Evolutionary conservation across 2,329 filamentous ascomycete genomes (phyloP), one percentile per base, ranked within the genome.

Genomic region (Xylaria sp.): DNA sequence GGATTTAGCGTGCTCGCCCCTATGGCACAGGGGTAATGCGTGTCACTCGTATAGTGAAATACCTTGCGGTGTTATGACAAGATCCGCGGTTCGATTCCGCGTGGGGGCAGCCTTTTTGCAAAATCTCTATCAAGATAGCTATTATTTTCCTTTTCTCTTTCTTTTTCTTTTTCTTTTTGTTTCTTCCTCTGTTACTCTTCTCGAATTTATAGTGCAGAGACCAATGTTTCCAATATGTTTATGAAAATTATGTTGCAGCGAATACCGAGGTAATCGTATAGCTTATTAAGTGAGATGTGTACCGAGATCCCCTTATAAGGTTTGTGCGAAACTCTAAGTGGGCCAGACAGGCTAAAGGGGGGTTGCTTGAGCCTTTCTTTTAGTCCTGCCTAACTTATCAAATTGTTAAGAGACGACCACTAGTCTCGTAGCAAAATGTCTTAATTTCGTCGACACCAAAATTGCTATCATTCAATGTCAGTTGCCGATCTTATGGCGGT

Each of bases 361-460:
- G 23, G 1, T 13, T 13, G n/a, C 3, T 47, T 29, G 21, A 3
- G 37, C 18, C 23, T 5, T 10, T 53, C 27, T 12, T 29, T n/a
- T 58, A 71, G 77, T 53, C n/a, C 1, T 48, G 21, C 18, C 4
- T 1, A 42, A 8, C 9, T 51, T 35, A 63, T 57, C 10, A 35
- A 2, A 5, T 79, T 79, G 48, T 12, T 10, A 72, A 64, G 68
- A 64, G 65, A 55, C 63, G 60, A 13, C 64, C 63, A 51, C 73
- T 72, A 16, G 73, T 75, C 32, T 75, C 72, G 40, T 74, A 69
- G 55, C 71, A 71, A 51, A 76, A 74, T 12, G 54, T 75, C 53
- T 75, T 72, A 40, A 75, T 75, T 44, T 75, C 74, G 51, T 72
- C 62, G 13, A 75, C 64, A 18, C 74, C 74, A 48, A 76, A 75